phyloP scores from a whole-genome alignment of 2,329 filamentous ascomycete genomes.

The Arthrobotrys pseudoclavata region DNA sequence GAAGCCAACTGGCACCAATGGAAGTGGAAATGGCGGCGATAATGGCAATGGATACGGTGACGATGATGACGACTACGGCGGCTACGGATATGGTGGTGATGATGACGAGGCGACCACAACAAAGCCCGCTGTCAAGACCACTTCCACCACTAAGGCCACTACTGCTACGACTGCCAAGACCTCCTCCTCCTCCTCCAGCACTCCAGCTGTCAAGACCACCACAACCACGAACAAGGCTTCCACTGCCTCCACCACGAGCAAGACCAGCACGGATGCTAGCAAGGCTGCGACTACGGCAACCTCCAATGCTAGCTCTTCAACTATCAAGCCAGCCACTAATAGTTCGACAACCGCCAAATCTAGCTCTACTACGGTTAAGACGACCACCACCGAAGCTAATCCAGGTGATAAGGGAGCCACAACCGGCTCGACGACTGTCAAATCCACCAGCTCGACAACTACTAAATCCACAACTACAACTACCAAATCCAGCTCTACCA shows the following conservation, averaged over 20 bases:
- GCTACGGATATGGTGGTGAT: constrained; percentile 5
- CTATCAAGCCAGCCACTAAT: no score
- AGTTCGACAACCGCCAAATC: no score
- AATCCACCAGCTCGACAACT: neutral
- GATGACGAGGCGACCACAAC: neutral
- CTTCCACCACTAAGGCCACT: neutral
- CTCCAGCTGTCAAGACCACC: neutral
- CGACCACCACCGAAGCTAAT: no score
- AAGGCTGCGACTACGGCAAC: no score
- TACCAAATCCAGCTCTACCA: neutral
- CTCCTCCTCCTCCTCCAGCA: no score
- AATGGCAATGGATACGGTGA: neutral
- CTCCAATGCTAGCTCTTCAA: no score
- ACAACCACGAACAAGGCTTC: neutral
- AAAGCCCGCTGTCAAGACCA: neutral
- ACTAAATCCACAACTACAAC: neutral
- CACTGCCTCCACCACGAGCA: neutral
- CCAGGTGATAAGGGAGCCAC: neutral
- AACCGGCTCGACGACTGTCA: neutral
- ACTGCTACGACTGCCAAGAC: constrained; percentile 1
- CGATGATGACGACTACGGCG: constrained; percentile 1
- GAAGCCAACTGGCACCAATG: neutral
- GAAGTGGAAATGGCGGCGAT: neutral
- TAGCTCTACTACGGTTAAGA: no score
- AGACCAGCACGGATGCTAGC: neutral